phyloP scores from a whole-genome alignment of 2,329 filamentous ascomycete species.

The Aspergillus pseudoviridinutans region DNA sequence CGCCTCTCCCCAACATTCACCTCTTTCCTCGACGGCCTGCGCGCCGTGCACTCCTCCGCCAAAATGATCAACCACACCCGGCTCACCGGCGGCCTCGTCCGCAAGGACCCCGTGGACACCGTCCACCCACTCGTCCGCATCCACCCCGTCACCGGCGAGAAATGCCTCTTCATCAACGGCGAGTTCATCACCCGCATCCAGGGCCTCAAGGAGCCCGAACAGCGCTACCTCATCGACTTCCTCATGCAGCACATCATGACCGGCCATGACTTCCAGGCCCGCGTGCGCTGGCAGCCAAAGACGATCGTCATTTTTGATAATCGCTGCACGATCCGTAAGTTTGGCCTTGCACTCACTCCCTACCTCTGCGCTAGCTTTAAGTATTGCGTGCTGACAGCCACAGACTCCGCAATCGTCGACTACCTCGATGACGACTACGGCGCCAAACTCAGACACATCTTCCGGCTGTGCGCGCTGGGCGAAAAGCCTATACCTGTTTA shows the following conservation, averaged over 20 bases:
- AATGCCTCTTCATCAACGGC: conserved; percentile 47
- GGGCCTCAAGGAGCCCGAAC: conserved; percentile 47
- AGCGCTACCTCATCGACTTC: conserved; percentile 45
- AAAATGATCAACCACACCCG: conserved; percentile 44
- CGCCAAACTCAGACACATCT: conserved; percentile 47
- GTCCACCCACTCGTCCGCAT: conserved; percentile 46
- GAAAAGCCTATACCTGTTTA: conserved; percentile 48
- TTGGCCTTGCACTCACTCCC: no score
- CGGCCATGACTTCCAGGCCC: conserved; percentile 47
- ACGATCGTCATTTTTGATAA: conserved; percentile 52
- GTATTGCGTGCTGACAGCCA: no score
- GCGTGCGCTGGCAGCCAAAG: conserved; percentile 47
- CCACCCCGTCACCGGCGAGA: conserved; percentile 48
- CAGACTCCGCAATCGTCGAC: conserved; percentile 50
- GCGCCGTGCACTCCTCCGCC: conserved; percentile 38
- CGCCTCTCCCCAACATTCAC: conserved; percentile 51
- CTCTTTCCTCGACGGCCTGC: conserved; percentile 30
- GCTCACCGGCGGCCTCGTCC: conserved; percentile 41
- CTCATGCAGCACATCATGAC: conserved; percentile 46
- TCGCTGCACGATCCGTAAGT: conserved; percentile 43
- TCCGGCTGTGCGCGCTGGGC: conserved; percentile 48
- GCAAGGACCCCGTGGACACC: conserved; percentile 43
- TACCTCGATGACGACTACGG: conserved; percentile 45
- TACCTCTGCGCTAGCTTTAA: no score
- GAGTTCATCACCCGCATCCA: conserved; percentile 48